Percentiles rank a stretch among this genome's conserved stretches.
Evolutionary conservation across 768 basidiomycete genomes (phyloP).

Genomic region (Lactifluus rugatus): DNA sequence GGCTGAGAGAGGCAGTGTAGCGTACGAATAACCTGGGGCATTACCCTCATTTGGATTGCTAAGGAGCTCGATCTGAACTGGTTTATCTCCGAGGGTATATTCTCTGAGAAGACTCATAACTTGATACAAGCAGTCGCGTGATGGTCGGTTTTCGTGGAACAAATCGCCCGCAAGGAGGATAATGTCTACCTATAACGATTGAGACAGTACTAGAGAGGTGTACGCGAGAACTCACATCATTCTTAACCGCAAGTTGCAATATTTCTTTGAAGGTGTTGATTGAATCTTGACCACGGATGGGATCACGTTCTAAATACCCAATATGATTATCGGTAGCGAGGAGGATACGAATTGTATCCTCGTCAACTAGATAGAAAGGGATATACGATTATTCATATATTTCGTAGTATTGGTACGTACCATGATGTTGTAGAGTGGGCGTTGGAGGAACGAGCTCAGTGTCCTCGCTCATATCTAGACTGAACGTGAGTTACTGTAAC

Average conservation of each 20-base stretch:
- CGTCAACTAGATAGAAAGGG: constrained; percentile 36
- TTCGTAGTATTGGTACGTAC: not conserved
- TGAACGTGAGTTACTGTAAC: no score
- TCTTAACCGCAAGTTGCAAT: constrained; percentile 78
- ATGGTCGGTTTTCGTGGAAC: constrained; percentile 96
- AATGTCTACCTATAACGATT: constrained; percentile 70
- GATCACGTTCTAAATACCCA: constrained; percentile 90
- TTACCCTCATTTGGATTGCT: constrained; percentile 91
- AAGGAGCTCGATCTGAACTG: constrained; percentile 82
- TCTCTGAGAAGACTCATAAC: constrained; percentile 85
- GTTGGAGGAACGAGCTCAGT: not conserved
- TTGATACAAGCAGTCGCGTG: constrained; percentile 80
- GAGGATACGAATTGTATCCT: constrained; percentile 71
- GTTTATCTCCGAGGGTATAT: constrained; percentile 80
- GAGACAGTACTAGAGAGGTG: constrained; percentile 1
- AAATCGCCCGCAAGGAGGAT: constrained; percentile 91
- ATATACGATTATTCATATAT: not conserved
- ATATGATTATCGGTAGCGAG: constrained; percentile 96
- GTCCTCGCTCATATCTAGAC: not conserved
- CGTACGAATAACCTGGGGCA: constrained; percentile 74
- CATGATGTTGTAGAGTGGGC: constrained; percentile 6
- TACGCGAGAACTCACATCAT: constrained; percentile 48
- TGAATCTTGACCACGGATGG: constrained; percentile 87
- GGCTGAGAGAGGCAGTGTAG: constrained; percentile 10
- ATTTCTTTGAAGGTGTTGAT: constrained; percentile 95